phyloP scores from a whole-genome alignment of 257 asterid species.

The Scutellaria baicalensis region DNA sequence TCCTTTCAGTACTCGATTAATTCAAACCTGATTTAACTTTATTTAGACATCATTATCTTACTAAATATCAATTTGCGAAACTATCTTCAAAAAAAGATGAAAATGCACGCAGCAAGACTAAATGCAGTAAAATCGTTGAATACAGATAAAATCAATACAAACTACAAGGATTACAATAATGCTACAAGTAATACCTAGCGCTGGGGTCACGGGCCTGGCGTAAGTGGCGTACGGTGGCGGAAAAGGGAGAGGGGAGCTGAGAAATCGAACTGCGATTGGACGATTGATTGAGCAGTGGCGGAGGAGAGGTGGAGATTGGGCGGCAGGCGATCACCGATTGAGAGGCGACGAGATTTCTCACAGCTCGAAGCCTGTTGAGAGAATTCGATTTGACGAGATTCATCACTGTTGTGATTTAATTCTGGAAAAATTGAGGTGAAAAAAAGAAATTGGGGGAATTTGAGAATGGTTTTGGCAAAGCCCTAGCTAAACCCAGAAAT shows the following conservation, averaged over 20 bases:
- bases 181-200: constrained; percentile 33
- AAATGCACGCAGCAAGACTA: not conserved
- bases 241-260: constrained; percentile 27
- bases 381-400: constrained; percentile 39
- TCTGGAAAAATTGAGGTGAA: not conserved
- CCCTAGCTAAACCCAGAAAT: constrained; percentile 25
- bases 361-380: constrained; percentile 32
- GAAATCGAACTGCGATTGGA: constrained; percentile 20
- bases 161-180: not conserved
- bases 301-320: constrained; percentile 46
- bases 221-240: constrained; percentile 52
- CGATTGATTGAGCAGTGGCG: constrained; percentile 37
- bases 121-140: not conserved
- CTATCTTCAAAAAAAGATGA: too few relatives aligned
- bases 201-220: constrained; percentile 54
- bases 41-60: not conserved
- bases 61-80: too few relatives aligned
- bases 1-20: not conserved
- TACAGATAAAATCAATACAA: not conserved
- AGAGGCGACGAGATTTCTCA: constrained; percentile 28
- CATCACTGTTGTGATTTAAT: constrained; percentile 20
- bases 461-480: not conserved
- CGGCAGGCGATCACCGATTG: constrained; percentile 33
- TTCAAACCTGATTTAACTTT: not conserved
- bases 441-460: not conserved